Evolutionary conservation across 2,329 filamentous ascomycete genomes (phyloP).

Genomic region (Capronia epimyces): DNA sequence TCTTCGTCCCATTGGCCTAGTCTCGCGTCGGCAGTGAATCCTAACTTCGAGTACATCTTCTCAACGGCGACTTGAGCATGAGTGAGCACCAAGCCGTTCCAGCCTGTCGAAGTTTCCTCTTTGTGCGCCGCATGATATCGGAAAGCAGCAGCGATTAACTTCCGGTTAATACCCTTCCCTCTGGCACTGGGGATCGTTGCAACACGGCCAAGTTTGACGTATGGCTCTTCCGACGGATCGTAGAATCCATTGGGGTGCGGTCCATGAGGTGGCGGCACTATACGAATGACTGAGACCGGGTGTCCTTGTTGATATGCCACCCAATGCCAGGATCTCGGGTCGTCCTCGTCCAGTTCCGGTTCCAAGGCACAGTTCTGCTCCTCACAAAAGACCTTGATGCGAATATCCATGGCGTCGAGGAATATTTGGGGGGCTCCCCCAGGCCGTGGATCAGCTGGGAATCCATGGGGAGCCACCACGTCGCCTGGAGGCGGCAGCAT

Average conservation of each 20-base stretch:
- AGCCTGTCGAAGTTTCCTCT: conserved; percentile 46
- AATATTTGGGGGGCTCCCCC: conserved; percentile 47
- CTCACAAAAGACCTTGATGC: conserved; percentile 53
- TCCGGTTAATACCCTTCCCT: conserved; percentile 57
- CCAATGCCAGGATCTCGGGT: conserved; percentile 76
- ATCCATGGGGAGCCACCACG: conserved; percentile 25
- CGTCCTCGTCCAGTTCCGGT: conserved; percentile 75
- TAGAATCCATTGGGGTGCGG: conserved; percentile 46
- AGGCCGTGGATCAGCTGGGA: conserved; percentile 24
- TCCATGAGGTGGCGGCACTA: conserved; percentile 74
- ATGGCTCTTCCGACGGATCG: conserved; percentile 54
- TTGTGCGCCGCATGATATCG: conserved; percentile 61
- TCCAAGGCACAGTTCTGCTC: conserved; percentile 56
- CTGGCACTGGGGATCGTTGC: conserved; percentile 64
- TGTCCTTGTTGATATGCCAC: conserved; percentile 62
- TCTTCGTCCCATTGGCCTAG: conserved; percentile 79
- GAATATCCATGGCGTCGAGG: conserved; percentile 54
- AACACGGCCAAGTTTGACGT: conserved; percentile 75
- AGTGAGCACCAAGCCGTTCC: conserved; percentile 69
- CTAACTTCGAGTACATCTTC: conserved; percentile 62
- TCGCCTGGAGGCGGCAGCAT: conserved; percentile 24
- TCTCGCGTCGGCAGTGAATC: conserved; percentile 66
- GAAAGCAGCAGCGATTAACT: conserved; percentile 63
- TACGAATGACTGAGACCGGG: conserved; percentile 69
- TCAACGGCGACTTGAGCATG: conserved; percentile 70